A percentile compares a stretch with the other conserved stretches of the same genome.
These are phyloP conservation scores for Berberis thunbergii DNA, from an alignment of 164 flowering plant genomes.

Conservation along the genomic window DNA sequence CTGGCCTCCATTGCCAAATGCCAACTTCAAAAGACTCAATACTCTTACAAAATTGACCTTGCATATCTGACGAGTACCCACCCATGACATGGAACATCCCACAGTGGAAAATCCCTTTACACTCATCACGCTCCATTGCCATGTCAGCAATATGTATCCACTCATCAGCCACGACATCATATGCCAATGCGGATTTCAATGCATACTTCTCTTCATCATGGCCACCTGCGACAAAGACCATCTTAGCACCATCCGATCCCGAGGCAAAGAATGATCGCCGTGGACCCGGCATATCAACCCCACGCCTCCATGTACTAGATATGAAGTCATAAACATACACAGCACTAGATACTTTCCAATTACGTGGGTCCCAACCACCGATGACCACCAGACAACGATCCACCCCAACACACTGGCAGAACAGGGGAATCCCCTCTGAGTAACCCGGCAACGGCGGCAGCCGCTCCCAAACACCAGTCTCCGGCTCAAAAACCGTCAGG, in stretches of 20 bases:
- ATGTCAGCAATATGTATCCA: constrained; percentile 58
- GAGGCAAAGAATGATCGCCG: constrained; percentile 61
- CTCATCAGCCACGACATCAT: constrained; percentile 47
- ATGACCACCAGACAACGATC: constrained; percentile 54
- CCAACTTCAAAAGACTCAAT: constrained; percentile 39
- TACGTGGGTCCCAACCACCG: constrained; percentile 80
- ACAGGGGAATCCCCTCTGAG: constrained; percentile 59
- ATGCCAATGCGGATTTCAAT: constrained; percentile 44
- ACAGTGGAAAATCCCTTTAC: constrained; percentile 54
- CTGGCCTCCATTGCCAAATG: constrained; percentile 44
- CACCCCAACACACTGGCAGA: constrained; percentile 46
- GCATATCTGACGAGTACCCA: constrained; percentile 67
- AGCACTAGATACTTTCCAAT: constrained; percentile 44
- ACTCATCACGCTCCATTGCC: constrained; percentile 78
- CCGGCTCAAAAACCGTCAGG: constrained; percentile 44
- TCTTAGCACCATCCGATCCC: constrained; percentile 19
- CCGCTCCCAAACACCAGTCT: constrained; percentile 35
- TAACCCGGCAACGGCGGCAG: constrained; percentile 36
- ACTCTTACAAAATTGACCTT: constrained; percentile 46
- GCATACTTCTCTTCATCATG: constrained; percentile 85
- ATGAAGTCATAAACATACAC: constrained; percentile 59
- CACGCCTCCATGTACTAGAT: constrained; percentile 37
- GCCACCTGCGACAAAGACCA: constrained; percentile 62
- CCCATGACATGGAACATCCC: constrained; percentile 78
- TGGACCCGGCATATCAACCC: constrained; percentile 45